Percentiles rank a stretch among this genome's conserved stretches.
These are phyloP conservation scores for Blastocladiella emersonii DNA, from an alignment of 371 early-diverging fungal species.

Conservation along the genomic window DNA sequence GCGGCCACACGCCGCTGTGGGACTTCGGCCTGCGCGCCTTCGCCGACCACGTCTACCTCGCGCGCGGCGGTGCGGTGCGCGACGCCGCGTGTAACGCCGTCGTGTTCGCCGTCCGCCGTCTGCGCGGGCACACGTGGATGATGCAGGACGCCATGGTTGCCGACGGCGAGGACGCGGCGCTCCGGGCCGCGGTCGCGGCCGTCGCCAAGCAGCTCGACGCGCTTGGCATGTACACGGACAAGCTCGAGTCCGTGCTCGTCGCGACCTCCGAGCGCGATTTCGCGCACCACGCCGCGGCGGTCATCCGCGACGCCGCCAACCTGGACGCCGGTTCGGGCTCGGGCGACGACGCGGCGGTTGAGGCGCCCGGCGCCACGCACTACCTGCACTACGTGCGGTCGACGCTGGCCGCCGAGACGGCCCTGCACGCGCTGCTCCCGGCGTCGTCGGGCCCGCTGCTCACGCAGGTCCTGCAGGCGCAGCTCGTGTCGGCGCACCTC, in stretches of 20 bases:
- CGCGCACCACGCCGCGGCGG: no score
- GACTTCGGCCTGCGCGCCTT: slow-evolving; percentile 67
- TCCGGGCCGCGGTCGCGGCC: no score
- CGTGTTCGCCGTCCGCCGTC: no score
- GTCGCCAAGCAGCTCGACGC: no score
- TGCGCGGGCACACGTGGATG: no score
- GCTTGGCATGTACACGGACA: no score
- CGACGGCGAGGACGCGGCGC: no score
- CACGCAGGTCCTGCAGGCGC: not conserved
- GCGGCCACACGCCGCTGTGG: slow-evolving; percentile 54
- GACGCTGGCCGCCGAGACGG: not conserved
- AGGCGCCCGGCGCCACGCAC: slow-evolving; percentile 44
- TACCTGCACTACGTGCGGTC: not conserved
- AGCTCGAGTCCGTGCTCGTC: no score
- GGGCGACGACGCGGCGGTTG: slow-evolving; percentile 38
- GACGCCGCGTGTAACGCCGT: no score
- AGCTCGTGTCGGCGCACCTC: not conserved
- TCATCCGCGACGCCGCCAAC: slow-evolving; percentile 17
- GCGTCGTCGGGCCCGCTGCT: not conserved
- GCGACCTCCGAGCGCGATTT: no score
- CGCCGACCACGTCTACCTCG: slow-evolving; percentile 33
- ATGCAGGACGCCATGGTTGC: no score
- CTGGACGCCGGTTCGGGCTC: slow-evolving; percentile 36
- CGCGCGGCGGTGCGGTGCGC: not conserved
- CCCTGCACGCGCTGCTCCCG: not conserved